phyloP scores from a whole-genome alignment of 2,329 filamentous ascomycete species.

The Clonostachys byssicola region DNA sequence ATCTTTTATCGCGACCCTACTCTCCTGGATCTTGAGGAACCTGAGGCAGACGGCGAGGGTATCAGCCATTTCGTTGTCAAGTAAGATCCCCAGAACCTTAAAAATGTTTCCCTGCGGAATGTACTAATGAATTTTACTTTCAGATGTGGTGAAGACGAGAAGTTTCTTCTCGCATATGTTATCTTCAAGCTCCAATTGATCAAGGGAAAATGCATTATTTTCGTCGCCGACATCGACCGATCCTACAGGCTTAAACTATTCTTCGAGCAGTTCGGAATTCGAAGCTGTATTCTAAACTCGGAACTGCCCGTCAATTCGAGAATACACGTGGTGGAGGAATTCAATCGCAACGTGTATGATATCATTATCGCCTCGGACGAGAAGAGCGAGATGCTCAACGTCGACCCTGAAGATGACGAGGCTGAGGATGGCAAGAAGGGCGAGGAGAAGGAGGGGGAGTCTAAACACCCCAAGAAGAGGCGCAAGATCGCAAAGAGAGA shows the following conservation, averaged over 20 bases:
- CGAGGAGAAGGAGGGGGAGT: constrained; percentile 12
- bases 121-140: constrained; percentile 7
- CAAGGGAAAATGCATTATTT: constrained; percentile 77
- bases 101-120: background rate
- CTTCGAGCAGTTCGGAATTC: constrained; percentile 93
- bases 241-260: constrained; percentile 94
- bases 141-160: constrained; percentile 91
- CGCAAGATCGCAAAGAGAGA: constrained; percentile 63
- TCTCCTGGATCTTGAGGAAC: constrained; percentile 77
- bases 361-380: constrained; percentile 97
- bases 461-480: constrained; percentile 46
- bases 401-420: constrained; percentile 30
- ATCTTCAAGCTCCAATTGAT: constrained; percentile 94
- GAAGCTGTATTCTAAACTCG: constrained; percentile 89
- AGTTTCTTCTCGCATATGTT: constrained; percentile 88
- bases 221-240: constrained; percentile 77
- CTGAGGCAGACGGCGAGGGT: constrained; percentile 70
- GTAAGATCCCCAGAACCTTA: constrained; percentile 28
- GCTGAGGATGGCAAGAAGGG: constrained; percentile 13
- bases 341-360: constrained; percentile 95
- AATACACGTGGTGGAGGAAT: constrained; percentile 93
- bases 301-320: constrained; percentile 91
- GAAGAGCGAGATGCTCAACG: constrained; percentile 63
- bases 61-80: constrained; percentile 86
- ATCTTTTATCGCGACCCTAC: constrained; percentile 77